phyloP scores from a whole-genome alignment of 352 stramenopile species.

The Pythium insidiosum region DNA sequence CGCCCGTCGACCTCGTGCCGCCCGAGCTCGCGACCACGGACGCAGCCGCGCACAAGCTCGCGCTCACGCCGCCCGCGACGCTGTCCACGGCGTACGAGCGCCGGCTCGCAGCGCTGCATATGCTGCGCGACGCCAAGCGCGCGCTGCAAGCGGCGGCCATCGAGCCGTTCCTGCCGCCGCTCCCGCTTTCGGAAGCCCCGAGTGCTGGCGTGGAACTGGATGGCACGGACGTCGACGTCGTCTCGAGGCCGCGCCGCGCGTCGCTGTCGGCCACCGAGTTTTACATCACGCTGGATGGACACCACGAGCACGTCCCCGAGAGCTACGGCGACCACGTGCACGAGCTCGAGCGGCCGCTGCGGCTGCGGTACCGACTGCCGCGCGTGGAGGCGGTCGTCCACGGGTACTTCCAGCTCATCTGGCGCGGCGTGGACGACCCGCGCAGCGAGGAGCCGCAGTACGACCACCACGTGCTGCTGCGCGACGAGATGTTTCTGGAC shows the following conservation, averaged over 20 bases:
- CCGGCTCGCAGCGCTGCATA: too few relatives aligned
- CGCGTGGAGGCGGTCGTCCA: constrained; percentile 28
- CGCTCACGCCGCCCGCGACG: too few relatives aligned
- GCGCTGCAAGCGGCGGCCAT: too few relatives aligned
- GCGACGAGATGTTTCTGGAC: constrained; percentile 34
- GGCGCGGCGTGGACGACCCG: constrained; percentile 31
- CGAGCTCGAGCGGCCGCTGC: constrained; percentile 23
- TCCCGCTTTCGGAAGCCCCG: too few relatives aligned
- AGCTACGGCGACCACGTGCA: constrained; percentile 30
- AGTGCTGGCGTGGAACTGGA: too few relatives aligned
- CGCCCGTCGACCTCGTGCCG: constrained; percentile 47
- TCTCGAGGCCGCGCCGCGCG: too few relatives aligned
- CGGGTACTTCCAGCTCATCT: constrained; percentile 68
- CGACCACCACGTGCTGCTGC: constrained; percentile 26
- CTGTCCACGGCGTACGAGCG: constrained; percentile 5
- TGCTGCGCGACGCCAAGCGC: too few relatives aligned
- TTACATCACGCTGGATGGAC: constrained; percentile 34
- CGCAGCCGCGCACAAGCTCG: too few relatives aligned
- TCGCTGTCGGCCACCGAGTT: constrained; percentile 12
- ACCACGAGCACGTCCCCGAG: constrained; percentile 25
- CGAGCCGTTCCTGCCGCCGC: too few relatives aligned
- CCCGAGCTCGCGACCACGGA: constrained; percentile 30
- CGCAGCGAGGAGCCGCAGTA: constrained; percentile 49
- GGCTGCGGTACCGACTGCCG: constrained; percentile 39
- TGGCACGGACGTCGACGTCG: too few relatives aligned